Conservation (phyloP, 1,284 basidiomycete genomes). For the Sporisorium scitamineum region DNA sequence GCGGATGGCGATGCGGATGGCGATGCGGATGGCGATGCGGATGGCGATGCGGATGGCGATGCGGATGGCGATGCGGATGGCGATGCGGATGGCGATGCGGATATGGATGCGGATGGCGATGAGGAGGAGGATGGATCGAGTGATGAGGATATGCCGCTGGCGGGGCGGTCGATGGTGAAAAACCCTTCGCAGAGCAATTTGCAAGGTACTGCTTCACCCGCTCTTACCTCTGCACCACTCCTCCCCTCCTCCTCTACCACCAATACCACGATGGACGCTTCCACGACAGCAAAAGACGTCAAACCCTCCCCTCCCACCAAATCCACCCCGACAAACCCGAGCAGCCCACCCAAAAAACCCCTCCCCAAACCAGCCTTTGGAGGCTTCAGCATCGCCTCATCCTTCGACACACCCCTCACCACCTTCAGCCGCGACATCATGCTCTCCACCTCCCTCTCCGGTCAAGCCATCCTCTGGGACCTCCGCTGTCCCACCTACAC, state of each 20-base stretch:
- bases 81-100: conserved; percentile 45
- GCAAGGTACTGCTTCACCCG: conserved; percentile 19
- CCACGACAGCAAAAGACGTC: conserved; percentile 1
- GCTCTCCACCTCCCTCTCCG: conserved; percentile 90
- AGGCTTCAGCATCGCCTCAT: conserved; percentile 53
- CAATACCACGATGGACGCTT: background rate
- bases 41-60: conserved; percentile 49
- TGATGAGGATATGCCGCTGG: conserved; percentile 55
- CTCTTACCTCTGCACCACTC: conserved; percentile 5
- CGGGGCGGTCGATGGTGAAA: conserved; percentile 37
- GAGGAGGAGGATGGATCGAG: conserved; percentile 66
- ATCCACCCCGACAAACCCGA: background rate
- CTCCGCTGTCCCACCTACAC: conserved; percentile 74
- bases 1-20: conserved; percentile 50
- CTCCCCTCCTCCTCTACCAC: conserved; percentile 8
- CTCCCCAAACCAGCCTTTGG: conserved; percentile 65
- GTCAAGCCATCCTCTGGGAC: conserved; percentile 92
- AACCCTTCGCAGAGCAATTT: conserved; percentile 23
- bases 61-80: conserved; percentile 65
- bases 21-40: conserved; percentile 42
- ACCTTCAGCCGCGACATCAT: conserved; percentile 83
- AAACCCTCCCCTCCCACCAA: conserved; percentile 12
- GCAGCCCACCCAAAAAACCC: conserved; percentile 24
- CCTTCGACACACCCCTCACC: conserved; percentile 63
- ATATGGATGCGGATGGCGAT: conserved; percentile 50